These are phyloP conservation scores for Wickerhamiella sergipiensis DNA, from an alignment of 805 yeast genomes.

Conservation along the genomic window DNA sequence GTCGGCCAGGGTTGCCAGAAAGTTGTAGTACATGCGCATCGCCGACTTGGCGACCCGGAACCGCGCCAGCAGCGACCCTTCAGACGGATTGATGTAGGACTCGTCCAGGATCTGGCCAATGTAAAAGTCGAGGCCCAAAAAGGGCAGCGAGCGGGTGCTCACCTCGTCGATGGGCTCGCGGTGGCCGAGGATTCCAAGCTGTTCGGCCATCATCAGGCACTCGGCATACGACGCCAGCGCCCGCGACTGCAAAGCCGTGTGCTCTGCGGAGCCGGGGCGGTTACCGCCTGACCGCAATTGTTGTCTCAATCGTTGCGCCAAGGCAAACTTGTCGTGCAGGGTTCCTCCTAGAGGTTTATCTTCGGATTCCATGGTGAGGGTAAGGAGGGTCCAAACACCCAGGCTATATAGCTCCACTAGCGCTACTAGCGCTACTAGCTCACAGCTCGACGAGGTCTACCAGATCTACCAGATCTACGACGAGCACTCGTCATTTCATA, in stretches of 20 bases:
- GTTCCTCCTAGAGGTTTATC: not conserved
- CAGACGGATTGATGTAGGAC: conserved; percentile 11
- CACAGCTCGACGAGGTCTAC: too few relatives aligned
- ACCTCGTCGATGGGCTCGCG: conserved; percentile 65
- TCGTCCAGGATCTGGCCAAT: conserved; percentile 32
- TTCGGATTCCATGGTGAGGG: not conserved
- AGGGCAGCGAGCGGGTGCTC: conserved; percentile 47
- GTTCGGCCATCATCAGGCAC: conserved; percentile 22
- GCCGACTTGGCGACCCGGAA: conserved; percentile 11
- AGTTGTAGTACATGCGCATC: conserved; percentile 17
- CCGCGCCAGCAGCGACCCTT: conserved; percentile 12
- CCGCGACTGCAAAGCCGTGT: conserved; percentile 5
- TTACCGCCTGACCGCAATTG: not conserved
- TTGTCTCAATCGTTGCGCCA: not conserved
- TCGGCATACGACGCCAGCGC: conserved; percentile 2
- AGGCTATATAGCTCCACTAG: too few relatives aligned
- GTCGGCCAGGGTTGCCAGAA: conserved; percentile 13
- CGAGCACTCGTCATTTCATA: too few relatives aligned
- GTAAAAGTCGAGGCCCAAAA: conserved; percentile 44
- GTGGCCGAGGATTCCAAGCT: conserved; percentile 48
- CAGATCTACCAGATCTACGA: too few relatives aligned
- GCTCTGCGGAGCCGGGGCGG: conserved; percentile 1
- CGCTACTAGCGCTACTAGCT: too few relatives aligned
- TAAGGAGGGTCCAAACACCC: too few relatives aligned
- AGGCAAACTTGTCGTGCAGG: conserved; percentile 1